Evolutionary conservation across 208 protist genomes (phyloP).

Genomic region (Herpetomonas tarakana): DNA sequence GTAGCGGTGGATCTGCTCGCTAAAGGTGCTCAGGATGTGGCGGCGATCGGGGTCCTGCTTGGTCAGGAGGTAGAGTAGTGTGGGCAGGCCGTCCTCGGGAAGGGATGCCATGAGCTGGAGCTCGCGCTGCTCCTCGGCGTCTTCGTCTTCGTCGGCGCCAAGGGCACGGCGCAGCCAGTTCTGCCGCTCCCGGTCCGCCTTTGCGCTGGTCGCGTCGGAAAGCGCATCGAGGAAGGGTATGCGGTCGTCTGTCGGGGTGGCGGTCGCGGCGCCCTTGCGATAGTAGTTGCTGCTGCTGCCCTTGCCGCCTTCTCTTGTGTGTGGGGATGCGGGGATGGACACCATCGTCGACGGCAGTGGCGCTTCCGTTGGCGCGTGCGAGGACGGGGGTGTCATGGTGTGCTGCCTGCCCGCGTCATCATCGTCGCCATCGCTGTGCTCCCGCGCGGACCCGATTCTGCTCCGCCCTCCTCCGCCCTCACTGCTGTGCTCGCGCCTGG

Average conservation of each 20-base stretch:
- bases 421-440: too few species aligned
- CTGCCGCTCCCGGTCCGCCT: neutral
- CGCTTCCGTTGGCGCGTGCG: neutral
- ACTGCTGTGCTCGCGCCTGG: too few species aligned
- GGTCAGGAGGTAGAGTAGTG: constrained; percentile 33
- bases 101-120: constrained; percentile 21
- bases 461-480: too few species aligned
- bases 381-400: constrained; percentile 1
- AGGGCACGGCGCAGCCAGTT: neutral
- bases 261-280: neutral
- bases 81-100: constrained; percentile 45
- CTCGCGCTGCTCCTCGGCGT: constrained; percentile 20
- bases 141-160: constrained; percentile 6
- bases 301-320: too few species aligned
- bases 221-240: constrained; percentile 32
- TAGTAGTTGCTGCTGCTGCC: neutral
- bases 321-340: too few species aligned
- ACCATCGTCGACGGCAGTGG: neutral
- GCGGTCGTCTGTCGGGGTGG: neutral
- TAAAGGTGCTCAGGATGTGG: constrained; percentile 8
- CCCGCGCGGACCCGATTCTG: too few species aligned
- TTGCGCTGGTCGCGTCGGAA: constrained; percentile 5
- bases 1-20: constrained; percentile 5
- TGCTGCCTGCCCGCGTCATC: neutral
- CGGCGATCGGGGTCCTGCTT: neutral